Evolutionary conservation across 768 basidiomycete species (phyloP).

Genomic region (Pulveroboletus sp.): DNA sequence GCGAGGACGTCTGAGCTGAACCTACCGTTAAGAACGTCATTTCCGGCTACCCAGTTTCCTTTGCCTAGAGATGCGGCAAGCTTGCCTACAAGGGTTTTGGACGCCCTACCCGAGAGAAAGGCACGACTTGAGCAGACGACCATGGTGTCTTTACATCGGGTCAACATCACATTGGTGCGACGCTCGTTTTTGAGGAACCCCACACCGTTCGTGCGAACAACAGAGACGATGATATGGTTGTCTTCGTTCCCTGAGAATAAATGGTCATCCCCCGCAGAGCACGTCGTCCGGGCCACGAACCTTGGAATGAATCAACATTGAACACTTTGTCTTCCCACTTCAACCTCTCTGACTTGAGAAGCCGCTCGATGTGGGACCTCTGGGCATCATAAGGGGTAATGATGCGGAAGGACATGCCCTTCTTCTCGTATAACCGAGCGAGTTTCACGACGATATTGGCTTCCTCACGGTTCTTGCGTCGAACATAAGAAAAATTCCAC

Average conservation of each 20-base stretch:
- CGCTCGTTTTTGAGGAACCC: slow-evolving; percentile 65
- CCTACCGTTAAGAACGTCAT: not conserved
- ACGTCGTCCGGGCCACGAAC: slow-evolving; percentile 37
- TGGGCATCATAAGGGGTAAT: slow-evolving; percentile 82
- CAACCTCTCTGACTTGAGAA: slow-evolving; percentile 45
- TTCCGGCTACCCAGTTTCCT: slow-evolving; percentile 14
- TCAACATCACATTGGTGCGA: slow-evolving; percentile 83
- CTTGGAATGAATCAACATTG: slow-evolving; percentile 80
- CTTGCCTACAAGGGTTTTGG: slow-evolving; percentile 23
- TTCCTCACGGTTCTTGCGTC: slow-evolving; percentile 56
- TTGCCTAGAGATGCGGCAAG: slow-evolving; percentile 13
- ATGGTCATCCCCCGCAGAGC: slow-evolving; percentile 69
- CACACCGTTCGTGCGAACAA: slow-evolving; percentile 52
- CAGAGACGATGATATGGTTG: slow-evolving; percentile 66
- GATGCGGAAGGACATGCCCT: slow-evolving; percentile 50
- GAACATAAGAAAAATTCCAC: slow-evolving; percentile 4
- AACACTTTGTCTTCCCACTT: slow-evolving; percentile 64
- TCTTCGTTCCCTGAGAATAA: slow-evolving; percentile 80
- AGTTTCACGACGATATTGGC: slow-evolving; percentile 48
- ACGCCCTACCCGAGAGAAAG: slow-evolving; percentile 19
- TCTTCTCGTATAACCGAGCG: slow-evolving; percentile 46
- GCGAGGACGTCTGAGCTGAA: not conserved
- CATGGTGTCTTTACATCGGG: slow-evolving; percentile 71
- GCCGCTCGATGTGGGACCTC: slow-evolving; percentile 50
- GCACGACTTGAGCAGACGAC: slow-evolving; percentile 55